Evolutionary conservation across 1,284 basidiomycete species (phyloP).

Genomic region (Marasmius sp.): DNA sequence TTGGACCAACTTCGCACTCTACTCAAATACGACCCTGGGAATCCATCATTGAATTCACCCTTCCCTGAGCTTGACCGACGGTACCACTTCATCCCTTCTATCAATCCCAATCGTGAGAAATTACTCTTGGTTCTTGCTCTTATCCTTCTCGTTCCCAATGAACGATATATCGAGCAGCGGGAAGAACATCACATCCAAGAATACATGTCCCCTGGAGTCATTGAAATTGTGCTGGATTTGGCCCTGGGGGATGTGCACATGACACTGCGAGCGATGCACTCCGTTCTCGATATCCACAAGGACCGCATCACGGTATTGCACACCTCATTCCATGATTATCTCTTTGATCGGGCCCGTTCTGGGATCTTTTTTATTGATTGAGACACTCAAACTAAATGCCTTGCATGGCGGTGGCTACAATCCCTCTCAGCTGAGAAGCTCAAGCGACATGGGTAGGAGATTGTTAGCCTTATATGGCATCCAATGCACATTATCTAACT

Average conservation of each 20-base stretch:
- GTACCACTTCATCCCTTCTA: neutral
- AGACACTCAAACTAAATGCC: too few relatives aligned
- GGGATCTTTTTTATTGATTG: too few relatives aligned
- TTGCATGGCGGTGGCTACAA: too few relatives aligned
- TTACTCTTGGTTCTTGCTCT: neutral
- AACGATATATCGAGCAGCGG: too few relatives aligned
- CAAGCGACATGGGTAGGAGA: too few relatives aligned
- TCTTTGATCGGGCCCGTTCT: too few relatives aligned
- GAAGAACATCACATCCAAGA: too few relatives aligned
- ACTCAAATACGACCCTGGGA: neutral
- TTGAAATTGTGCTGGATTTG: neutral
- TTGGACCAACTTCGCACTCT: constrained; percentile 2
- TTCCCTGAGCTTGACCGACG: constrained; percentile 8
- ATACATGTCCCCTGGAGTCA: neutral
- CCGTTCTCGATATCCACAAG: neutral
- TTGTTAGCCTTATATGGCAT: too few relatives aligned
- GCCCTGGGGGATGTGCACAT: neutral
- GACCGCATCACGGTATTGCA: too few relatives aligned
- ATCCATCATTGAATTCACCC: neutral
- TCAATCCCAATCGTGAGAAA: neutral
- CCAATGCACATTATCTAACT: too few relatives aligned
- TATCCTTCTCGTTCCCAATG: neutral
- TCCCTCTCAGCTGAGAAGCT: too few relatives aligned
- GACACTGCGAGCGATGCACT: neutral
- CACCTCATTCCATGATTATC: too few relatives aligned